Base-by-base conservation (phyloP, 306 rosid genomes). In the Cucumis cinereus region DNA sequence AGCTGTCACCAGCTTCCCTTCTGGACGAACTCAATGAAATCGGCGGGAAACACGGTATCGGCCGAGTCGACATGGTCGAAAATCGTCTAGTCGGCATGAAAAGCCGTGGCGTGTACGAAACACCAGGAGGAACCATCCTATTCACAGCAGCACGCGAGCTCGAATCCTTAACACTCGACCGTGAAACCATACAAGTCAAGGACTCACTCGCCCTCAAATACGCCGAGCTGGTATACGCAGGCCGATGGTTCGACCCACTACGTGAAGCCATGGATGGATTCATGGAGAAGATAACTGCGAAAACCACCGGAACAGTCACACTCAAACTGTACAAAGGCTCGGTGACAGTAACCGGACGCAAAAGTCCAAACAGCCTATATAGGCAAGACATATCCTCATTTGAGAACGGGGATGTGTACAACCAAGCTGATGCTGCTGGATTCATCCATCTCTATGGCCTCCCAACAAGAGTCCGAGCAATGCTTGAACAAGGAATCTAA, bases 381-480 rank as follows among this genome's bases (percentile, higher is more conserved):
- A 95, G 98, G 87, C 87, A 90, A 77, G 98, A 95, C 78, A 92
- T 95, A 63, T 92, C 99, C 15, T 95, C 99, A 3, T 95, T 92
- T 67, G 98, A 95, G 83, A 89, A 83, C 58, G 90, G 97, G n/a
- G 84, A 90, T 47, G 82, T 94, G 22, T 94, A 91, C 82, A 89
- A 91, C 83, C 98, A 91, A 63, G 98, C 98, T 4, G 98, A 91
- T 80, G 97, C 98, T 45, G 96, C 93, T 53, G 97, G 98, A n/a
- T 94, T 94, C 76, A 94, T 94, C 20, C 82, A 93, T 79, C 96
- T 94, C 36, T 91, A 94, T 74, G 98, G 98, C 73, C 98, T 94
- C 74, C 97, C 97, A 33, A 86, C 83, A 78, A 89, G 88, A 83
- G 95, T 94, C 43, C 82, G 98, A 71, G 96, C 98, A 53, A 94